These are phyloP conservation scores for Cantharellus cinnabarinus DNA, from an alignment of 768 basidiomycete species.

Conservation along the genomic window DNA sequence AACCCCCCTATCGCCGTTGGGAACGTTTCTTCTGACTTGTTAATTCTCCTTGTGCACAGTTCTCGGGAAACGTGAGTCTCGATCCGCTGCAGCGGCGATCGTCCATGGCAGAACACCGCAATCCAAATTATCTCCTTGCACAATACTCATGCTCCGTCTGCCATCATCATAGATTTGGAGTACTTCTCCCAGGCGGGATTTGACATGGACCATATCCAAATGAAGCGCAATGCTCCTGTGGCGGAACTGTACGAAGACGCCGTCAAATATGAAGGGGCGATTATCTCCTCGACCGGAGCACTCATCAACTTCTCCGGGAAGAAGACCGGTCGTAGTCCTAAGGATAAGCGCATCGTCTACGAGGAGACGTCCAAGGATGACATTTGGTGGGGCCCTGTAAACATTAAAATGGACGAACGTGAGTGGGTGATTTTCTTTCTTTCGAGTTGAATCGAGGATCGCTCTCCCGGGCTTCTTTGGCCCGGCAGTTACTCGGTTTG, in stretches of 20 bases:
- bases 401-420: slow-evolving; percentile 97
- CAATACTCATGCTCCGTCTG: not conserved
- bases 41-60: not conserved
- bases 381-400: slow-evolving; percentile 99
- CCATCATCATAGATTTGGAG: slow-evolving; percentile 43
- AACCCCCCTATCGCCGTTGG: not conserved
- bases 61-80: not conserved
- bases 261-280: slow-evolving; percentile 93
- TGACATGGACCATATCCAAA: slow-evolving; percentile 92
- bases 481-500: too few species aligned
- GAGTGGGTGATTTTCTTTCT: slow-evolving; percentile 11
- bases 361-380: slow-evolving; percentile 93
- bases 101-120: slow-evolving; percentile 4
- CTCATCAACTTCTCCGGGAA: slow-evolving; percentile 99
- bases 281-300: slow-evolving; percentile 88
- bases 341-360: slow-evolving; percentile 98
- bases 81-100: not conserved
- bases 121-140: not conserved
- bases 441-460: not conserved
- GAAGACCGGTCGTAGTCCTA: slow-evolving; percentile 94
- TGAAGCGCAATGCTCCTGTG: slow-evolving; percentile 83
- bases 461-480: too few species aligned
- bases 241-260: slow-evolving; percentile 94
- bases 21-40: not conserved
- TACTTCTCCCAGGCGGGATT: slow-evolving; percentile 99